phyloP scores from a whole-genome alignment of 2,329 filamentous ascomycete species.

The Ophiostoma sp. region DNA sequence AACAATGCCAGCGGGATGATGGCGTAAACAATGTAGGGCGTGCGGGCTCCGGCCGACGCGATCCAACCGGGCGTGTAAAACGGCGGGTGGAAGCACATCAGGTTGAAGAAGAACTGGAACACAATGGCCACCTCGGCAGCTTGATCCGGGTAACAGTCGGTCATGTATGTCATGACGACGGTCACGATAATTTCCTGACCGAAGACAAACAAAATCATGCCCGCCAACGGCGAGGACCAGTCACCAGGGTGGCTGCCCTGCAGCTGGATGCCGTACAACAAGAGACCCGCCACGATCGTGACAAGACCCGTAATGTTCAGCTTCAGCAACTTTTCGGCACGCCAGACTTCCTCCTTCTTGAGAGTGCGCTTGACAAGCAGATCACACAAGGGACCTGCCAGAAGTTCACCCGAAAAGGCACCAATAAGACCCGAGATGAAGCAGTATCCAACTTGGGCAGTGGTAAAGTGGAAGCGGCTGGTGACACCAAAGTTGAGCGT shows the following conservation, averaged over 20 bases:
- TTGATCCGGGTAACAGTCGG: slow-evolving; percentile 29
- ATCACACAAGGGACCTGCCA: slow-evolving; percentile 28
- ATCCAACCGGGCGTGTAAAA: slow-evolving; percentile 31
- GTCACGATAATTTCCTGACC: slow-evolving; percentile 29
- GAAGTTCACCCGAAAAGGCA: slow-evolving; percentile 26
- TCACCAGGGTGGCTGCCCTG: slow-evolving; percentile 1
- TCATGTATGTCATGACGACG: slow-evolving; percentile 30
- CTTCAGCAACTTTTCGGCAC: slow-evolving; percentile 26
- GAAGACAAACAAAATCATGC: slow-evolving; percentile 24
- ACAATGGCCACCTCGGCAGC: slow-evolving; percentile 30
- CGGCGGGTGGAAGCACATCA: slow-evolving; percentile 30
- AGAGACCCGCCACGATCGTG: slow-evolving; percentile 25
- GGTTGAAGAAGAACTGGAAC: slow-evolving; percentile 31
- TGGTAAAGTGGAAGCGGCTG: slow-evolving; percentile 25
- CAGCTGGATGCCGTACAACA: slow-evolving; percentile 29
- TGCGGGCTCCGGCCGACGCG: slow-evolving; percentile 22
- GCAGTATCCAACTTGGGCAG: slow-evolving; percentile 29
- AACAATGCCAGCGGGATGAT: slow-evolving; percentile 26
- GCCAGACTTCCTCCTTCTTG: slow-evolving; percentile 22
- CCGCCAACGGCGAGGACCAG: slow-evolving; percentile 25
- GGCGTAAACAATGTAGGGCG: slow-evolving; percentile 28
- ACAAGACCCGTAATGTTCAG: slow-evolving; percentile 25
- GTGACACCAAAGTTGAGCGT: slow-evolving; percentile 29
- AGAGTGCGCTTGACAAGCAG: slow-evolving; percentile 27
- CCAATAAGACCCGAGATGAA: slow-evolving; percentile 29